phyloP scores from a whole-genome alignment of 148 eudicot genomes.

The Rhododendron vialii region DNA sequence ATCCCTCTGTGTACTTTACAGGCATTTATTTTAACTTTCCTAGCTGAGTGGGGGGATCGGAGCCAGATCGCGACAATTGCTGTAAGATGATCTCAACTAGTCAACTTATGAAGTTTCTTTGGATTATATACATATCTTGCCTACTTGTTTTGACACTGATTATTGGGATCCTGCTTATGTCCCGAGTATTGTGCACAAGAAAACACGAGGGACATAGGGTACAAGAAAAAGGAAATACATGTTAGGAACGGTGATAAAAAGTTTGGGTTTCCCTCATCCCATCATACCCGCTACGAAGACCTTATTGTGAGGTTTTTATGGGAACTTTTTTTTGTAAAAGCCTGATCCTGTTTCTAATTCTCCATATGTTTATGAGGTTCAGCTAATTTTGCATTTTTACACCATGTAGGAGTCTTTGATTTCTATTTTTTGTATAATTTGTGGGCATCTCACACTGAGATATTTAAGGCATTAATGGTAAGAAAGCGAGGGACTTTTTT shows the following conservation, averaged over 20 bases:
- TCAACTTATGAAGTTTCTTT: background rate
- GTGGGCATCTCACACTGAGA: background rate
- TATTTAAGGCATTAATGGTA: background rate
- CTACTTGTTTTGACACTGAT: background rate
- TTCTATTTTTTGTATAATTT: background rate
- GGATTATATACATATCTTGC: background rate
- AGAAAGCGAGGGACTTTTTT: background rate
- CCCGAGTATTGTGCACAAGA: background rate
- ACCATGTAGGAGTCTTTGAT: background rate
- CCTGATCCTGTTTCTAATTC: background rate
- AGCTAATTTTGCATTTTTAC: background rate
- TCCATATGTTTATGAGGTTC: background rate
- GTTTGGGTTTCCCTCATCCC: background rate
- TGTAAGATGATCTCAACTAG: constrained; percentile 44
- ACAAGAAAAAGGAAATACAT: background rate
- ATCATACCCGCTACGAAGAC: background rate
- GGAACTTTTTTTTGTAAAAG: background rate
- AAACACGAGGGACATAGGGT: background rate
- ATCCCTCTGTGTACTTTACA: constrained; percentile 37
- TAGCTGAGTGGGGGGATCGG: constrained; percentile 99
- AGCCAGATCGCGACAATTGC: constrained; percentile 99
- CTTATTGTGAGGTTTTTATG: background rate
- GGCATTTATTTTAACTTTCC: constrained; percentile 93
- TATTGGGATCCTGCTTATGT: background rate
- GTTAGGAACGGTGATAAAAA: background rate